A percentile compares a stretch with the other conserved stretches of the same genome.
These are phyloP conservation scores for Fraxinus quadrangulata DNA, from an alignment of 257 asterid genomes.

Conservation along the genomic window DNA sequence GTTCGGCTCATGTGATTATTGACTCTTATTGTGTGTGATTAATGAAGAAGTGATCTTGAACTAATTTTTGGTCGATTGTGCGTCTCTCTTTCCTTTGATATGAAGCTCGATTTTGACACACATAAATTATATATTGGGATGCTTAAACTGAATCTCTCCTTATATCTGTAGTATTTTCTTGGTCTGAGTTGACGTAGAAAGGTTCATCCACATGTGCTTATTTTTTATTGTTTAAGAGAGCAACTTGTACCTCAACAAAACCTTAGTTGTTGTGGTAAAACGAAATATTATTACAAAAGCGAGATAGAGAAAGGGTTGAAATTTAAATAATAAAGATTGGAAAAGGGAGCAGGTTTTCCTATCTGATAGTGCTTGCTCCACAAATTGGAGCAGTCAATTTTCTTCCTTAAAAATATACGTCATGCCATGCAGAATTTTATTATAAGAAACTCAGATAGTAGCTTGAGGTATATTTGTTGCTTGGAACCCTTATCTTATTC, in stretches of 20 bases:
- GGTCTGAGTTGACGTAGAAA: background rate
- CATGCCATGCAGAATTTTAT: slow-evolving; percentile 39
- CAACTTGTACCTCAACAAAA: background rate
- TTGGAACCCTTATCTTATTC: background rate
- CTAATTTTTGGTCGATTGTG: background rate
- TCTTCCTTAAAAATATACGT: background rate
- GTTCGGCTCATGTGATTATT: background rate
- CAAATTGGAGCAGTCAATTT: background rate
- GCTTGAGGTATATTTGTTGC: background rate
- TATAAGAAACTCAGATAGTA: background rate
- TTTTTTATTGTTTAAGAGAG: background rate
- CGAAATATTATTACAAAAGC: background rate
- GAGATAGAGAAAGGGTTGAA: background rate
- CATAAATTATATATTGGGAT: background rate
- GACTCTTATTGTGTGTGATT: background rate
- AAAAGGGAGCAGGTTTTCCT: background rate
- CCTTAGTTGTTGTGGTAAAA: slow-evolving; percentile 27
- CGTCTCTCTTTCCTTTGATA: background rate
- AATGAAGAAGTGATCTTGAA: background rate
- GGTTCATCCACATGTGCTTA: background rate
- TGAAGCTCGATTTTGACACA: background rate
- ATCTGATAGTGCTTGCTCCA: background rate
- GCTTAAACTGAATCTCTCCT: background rate
- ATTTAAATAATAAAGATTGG: background rate
- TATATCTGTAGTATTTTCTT: background rate